These are phyloP conservation scores for Clarireedia monteithiana DNA, from an alignment of 2,329 filamentous ascomycete genomes.

Conservation along the genomic window DNA sequence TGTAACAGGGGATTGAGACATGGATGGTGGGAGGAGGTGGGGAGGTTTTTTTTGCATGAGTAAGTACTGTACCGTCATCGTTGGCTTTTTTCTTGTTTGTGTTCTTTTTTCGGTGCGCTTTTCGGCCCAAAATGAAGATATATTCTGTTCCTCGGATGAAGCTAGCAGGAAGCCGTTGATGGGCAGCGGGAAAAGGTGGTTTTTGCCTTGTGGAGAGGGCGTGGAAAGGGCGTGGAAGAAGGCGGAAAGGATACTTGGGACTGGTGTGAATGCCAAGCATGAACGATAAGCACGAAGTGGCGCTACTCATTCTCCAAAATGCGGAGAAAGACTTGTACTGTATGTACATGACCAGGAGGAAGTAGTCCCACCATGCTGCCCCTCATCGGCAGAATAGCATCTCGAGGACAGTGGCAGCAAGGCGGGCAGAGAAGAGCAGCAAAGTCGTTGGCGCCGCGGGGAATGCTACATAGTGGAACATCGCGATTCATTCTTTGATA, in stretches of 20 bases:
- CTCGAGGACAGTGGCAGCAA: too few species aligned
- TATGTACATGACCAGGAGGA: neutral
- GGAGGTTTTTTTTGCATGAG: neutral
- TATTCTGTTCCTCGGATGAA: neutral
- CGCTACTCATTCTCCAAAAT: neutral
- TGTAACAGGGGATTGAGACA: too few species aligned
- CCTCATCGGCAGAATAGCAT: too few species aligned
- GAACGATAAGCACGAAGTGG: neutral
- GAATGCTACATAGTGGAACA: too few species aligned
- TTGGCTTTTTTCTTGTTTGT: neutral
- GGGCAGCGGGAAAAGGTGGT: too few species aligned
- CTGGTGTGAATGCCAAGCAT: neutral
- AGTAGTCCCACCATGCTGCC: neutral
- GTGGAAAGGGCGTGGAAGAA: neutral
- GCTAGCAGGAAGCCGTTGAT: neutral
- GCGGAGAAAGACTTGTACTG: neutral
- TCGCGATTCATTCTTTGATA: too few species aligned
- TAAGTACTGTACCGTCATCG: too few species aligned
- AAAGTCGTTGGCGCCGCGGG: too few species aligned
- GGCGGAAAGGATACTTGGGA: neutral
- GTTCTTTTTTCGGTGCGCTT: neutral
- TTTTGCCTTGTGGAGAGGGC: neutral
- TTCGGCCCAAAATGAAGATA: neutral
- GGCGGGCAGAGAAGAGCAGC: too few species aligned
- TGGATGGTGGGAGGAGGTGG: neutral